Base-by-base conservation (phyloP, 805 yeast genomes). In the Starmerella vitae region DNA sequence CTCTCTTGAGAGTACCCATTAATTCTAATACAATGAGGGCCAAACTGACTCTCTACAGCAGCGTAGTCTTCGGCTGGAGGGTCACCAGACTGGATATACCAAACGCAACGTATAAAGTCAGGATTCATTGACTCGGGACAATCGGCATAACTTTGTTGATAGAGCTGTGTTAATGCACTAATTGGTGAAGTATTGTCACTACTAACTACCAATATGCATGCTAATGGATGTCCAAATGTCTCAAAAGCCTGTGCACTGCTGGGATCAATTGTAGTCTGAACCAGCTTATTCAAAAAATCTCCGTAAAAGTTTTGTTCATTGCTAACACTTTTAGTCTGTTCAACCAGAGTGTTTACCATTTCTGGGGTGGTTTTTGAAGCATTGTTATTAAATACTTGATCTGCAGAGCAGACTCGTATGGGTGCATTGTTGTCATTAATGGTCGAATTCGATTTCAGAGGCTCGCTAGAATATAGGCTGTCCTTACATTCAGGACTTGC, bases 141-240 rank as follows among this genome's bases (percentile, higher is more conserved):
- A 67, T 48, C 17, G 61, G 56, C 6, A 52, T 42, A 15, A 70
- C 66, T 55, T 29, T 61, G 65, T 46, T 67, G 71, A 58, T 70
- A 78, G 33, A 60, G 50, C 24, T 65, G 62, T 3, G 74, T 69
- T 18, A 82, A 59, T 28, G 74, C 55, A 15, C 68, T 70, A 37
- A 78, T 66, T 4, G 91, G 74, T n/a, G 61, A 58, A 10, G 71
- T 75, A 24, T 76, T 81, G 12, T 59, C 47, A 18, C 72, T 65
- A 18, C 82, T 71, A 3, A 84, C 64, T 1, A 77, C 76, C 36
- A 84, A 66, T 12, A 88, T 55, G 30, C 85, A 79, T 2, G 82
- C 69, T 2, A 84, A 71, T 0, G 96, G 96, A 54, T 86, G 95
- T 48, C 80, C 76, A 56, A 85, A 76, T 4, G 84, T 76, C 57